Base-by-base conservation (phyloP, 352 stramenopile species). In the Phytophthora pluvialis region DNA sequence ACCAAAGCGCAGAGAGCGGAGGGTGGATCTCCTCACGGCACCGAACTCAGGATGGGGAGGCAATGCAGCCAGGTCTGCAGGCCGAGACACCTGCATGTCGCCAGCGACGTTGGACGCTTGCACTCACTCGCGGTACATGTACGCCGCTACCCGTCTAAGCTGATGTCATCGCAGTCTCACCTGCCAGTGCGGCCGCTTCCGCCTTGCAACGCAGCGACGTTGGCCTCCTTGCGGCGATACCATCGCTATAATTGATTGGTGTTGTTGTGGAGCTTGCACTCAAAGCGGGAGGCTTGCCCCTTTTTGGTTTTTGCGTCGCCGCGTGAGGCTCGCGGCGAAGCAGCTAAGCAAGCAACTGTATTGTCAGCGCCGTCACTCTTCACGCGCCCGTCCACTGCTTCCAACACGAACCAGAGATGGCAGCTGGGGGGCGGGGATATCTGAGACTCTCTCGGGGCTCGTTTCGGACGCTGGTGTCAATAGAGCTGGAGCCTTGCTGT, bases 291-390 rank as follows among this genome's bases (percentile, higher is more conserved):
- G 52, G 49, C 29, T 53, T 52, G 60, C 7, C 48, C 42, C 12
- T 61, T 63, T 62, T 62, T 52, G 26, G 53, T 54, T 40, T 59
- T 33, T 5, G 43, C 47, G 29, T 51, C 32, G 38, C 44, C 43
- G 15, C 50, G 33, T 2, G 21, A 21, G 21, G 21, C 21, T 21
- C 21, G 21, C 2, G 21, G 21, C 52, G 36, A 67, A 59, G 45
- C 50, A 55, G 32, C 60, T 71, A 74, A 73, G 65, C 53, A 73
- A 74, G 50, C 66, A 74, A 74, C 21, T 74, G 66, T 51, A 74
- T 74, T 32, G 60, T 74, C 66, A 71, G 45, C 21, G 12, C 59
- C 36, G 39, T 61, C 55, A 56, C 42, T 46, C 57, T 36, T 12
- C 32, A 16, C 49, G 43, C 43, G 31, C 57, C 48, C 36, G 59